phyloP scores from a whole-genome alignment of 495 filamentous ascomycete genomes.

The Tuber indicum region DNA sequence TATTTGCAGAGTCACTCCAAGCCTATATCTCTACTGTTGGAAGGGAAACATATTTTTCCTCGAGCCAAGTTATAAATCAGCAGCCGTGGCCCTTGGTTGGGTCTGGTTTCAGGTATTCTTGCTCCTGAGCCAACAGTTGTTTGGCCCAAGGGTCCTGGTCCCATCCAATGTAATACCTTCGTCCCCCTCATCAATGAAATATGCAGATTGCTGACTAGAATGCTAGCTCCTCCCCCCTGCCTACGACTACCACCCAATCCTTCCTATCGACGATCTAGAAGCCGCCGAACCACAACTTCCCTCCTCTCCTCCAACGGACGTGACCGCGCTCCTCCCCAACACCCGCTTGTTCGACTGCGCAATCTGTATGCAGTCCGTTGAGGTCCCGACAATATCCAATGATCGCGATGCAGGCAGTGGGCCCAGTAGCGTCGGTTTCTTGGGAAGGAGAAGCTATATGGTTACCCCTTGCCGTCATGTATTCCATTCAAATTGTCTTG shows the following conservation, averaged over 20 bases:
- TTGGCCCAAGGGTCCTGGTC: constrained; percentile 79
- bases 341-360: constrained; percentile 75
- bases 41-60: constrained; percentile 71
- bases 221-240: constrained; percentile 55
- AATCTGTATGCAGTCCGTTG: constrained; percentile 85
- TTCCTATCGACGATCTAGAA: constrained; percentile 79
- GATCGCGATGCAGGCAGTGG: constrained; percentile 48
- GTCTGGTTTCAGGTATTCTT: constrained; percentile 85
- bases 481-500: constrained; percentile 86
- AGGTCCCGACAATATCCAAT: constrained; percentile 67
- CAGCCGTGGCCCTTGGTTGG: constrained; percentile 64
- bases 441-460: constrained; percentile 82
- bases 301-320: constrained; percentile 15
- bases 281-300: constrained; percentile 45
- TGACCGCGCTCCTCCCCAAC: constrained; percentile 41
- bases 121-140: constrained; percentile 67
- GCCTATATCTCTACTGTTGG: constrained; percentile 72
- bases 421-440: constrained; percentile 60
- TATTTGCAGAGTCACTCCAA: constrained; percentile 64
- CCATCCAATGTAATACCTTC: constrained; percentile 37
- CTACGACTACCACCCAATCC: constrained; percentile 89
- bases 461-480: constrained; percentile 95
- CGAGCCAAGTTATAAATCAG: constrained; percentile 59
- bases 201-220: constrained; percentile 53
- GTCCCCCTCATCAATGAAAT: constrained; percentile 46